Conservation (phyloP, 176 grass and related monocot genomes). For the Panicum miliaceum region DNA sequence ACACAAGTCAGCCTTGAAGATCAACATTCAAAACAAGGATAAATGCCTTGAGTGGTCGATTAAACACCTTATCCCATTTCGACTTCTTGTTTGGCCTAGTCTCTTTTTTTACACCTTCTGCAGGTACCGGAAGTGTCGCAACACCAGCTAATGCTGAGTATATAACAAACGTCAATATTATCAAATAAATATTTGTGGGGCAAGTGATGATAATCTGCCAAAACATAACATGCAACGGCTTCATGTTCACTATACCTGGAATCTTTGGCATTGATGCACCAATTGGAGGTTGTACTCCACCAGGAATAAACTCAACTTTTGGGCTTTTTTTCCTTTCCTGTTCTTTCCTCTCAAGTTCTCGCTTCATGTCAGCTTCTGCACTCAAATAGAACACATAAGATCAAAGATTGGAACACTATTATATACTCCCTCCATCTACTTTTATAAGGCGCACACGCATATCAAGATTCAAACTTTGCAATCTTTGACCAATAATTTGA, state of each 20-base stretch:
- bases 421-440: no score
- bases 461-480: no score
- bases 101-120: conserved; percentile 65
- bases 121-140: conserved; percentile 32
- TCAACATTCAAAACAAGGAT: conserved; percentile 25
- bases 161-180: background rate
- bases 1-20: conserved; percentile 27
- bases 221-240: background rate
- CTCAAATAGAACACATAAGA: conserved; percentile 33
- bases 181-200: background rate
- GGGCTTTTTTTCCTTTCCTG: conserved; percentile 82
- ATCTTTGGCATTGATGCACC: conserved; percentile 60
- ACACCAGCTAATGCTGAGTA: conserved; percentile 39
- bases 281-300: conserved; percentile 58
- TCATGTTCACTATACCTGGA: conserved; percentile 55
- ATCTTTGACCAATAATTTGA: no score
- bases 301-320: conserved; percentile 80
- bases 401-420: conserved; percentile 29
- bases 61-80: conserved; percentile 98
- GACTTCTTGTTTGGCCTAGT: conserved; percentile 83
- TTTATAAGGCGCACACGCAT: no score
- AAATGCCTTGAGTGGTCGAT: conserved; percentile 17
- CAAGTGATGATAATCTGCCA: background rate
- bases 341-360: conserved; percentile 87
- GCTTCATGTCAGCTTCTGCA: conserved; percentile 90